phyloP scores from a whole-genome alignment of 1,139 yeast genomes.

The Yamadazyma pseudoaaseri region DNA sequence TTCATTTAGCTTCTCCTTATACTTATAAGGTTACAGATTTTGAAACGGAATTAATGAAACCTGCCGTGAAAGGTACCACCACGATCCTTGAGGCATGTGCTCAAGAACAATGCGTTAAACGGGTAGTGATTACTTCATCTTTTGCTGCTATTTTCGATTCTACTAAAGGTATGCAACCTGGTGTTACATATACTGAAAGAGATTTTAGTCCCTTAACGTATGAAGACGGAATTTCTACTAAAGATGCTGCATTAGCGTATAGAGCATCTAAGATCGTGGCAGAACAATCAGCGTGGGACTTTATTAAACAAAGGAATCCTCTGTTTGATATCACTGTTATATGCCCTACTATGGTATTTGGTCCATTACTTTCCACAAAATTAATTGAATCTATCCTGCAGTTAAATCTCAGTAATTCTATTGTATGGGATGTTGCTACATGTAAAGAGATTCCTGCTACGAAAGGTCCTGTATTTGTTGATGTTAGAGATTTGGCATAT shows the following conservation, averaged over 20 bases:
- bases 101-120: constrained; percentile 19
- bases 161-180: constrained; percentile 12
- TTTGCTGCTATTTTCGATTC: constrained; percentile 19
- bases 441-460: constrained; percentile 19
- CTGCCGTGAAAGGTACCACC: constrained; percentile 23
- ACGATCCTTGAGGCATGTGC: constrained; percentile 22
- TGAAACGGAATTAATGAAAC: constrained; percentile 17
- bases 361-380: constrained; percentile 32
- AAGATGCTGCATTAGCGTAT: constrained; percentile 25
- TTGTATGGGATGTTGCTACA: constrained; percentile 20
- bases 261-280: constrained; percentile 32
- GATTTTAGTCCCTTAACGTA: constrained; percentile 39
- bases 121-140: constrained; percentile 29
- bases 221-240: constrained; percentile 30
- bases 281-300: constrained; percentile 52
- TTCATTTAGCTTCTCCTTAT: constrained; percentile 44
- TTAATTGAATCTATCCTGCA: constrained; percentile 18
- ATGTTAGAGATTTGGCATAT: constrained; percentile 40
- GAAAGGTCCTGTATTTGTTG: constrained; percentile 30
- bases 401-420: constrained; percentile 19
- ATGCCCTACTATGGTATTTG: constrained; percentile 36
- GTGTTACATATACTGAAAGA: constrained; percentile 23
- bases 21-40: constrained; percentile 17
- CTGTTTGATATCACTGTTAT: constrained; percentile 24
- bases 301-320: constrained; percentile 28